Evolutionary conservation across 2,329 filamentous ascomycete species (phyloP).

Genomic region (Fusarium sp.): DNA sequence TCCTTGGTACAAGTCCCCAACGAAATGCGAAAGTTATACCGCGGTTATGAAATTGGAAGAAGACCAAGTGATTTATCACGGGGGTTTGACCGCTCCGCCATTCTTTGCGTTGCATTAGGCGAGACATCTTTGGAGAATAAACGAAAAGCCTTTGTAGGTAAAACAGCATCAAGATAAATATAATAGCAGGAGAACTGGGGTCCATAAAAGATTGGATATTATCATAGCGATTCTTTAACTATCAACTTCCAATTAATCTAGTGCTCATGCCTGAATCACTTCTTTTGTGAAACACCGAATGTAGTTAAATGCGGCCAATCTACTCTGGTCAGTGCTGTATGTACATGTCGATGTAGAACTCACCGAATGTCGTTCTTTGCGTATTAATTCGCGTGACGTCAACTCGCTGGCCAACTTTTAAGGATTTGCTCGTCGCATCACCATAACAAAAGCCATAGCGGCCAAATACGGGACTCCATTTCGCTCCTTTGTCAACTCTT

Average conservation of each 20-base stretch:
- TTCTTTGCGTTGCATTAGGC: background rate
- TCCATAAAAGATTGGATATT: background rate
- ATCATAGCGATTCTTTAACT: fast-evolving
- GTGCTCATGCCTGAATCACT: background rate
- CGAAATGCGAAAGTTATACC: no score
- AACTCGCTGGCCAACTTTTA: slow-evolving; percentile 23
- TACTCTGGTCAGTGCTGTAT: background rate
- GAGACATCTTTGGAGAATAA: background rate
- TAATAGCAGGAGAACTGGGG: background rate
- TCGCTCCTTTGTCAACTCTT: slow-evolving; percentile 35
- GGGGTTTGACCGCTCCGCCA: background rate
- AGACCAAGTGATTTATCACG: fast-evolving
- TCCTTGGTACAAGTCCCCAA: background rate
- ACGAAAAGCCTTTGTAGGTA: no score
- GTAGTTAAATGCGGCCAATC: slow-evolving; percentile 34
- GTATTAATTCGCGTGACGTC: slow-evolving; percentile 23
- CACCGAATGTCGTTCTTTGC: slow-evolving; percentile 35
- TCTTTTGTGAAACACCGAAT: slow-evolving; percentile 27
- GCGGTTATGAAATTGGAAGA: no score
- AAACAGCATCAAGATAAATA: background rate
- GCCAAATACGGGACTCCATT: slow-evolving; percentile 41
- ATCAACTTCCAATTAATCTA: background rate
- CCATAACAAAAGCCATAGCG: slow-evolving; percentile 40
- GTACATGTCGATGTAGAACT: background rate
- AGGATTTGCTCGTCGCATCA: background rate